Conservation (phyloP, 768 basidiomycete species). For the Lanmaoa rubissima region DNA sequence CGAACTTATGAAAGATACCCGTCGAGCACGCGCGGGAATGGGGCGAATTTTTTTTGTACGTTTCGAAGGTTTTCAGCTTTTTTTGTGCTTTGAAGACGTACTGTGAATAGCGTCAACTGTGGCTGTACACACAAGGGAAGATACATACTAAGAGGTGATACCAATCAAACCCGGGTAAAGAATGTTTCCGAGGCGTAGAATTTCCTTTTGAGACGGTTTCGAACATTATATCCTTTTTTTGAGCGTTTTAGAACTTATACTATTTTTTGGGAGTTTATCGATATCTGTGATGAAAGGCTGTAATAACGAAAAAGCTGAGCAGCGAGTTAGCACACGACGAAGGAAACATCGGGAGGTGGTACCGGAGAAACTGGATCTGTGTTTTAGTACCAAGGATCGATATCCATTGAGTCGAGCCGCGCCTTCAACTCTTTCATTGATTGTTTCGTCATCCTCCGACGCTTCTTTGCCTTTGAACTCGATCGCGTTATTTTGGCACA, state of each 20-base stretch:
- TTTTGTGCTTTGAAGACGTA: neutral
- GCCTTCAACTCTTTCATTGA: slow-evolving; percentile 10
- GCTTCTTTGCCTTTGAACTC: slow-evolving; percentile 1
- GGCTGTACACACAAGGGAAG: neutral
- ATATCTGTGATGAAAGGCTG: neutral
- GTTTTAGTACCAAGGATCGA: slow-evolving; percentile 8
- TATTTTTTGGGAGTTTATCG: neutral
- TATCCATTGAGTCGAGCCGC: slow-evolving; percentile 11
- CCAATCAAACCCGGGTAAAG: neutral
- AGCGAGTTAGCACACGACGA: neutral
- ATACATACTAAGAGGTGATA: neutral
- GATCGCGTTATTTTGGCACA: slow-evolving; percentile 22
- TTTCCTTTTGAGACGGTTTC: neutral
- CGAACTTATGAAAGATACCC: neutral
- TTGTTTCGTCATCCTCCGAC: slow-evolving; percentile 6
- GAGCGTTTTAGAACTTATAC: neutral
- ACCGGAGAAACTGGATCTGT: neutral
- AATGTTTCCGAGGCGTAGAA: neutral
- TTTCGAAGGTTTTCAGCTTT: slow-evolving; percentile 3
- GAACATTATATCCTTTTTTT: slow-evolving; percentile 1
- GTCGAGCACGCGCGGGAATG: neutral
- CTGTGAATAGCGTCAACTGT: neutral
- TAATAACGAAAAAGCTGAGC: neutral
- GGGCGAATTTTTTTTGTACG: neutral
- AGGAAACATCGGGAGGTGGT: neutral